Conservation (phyloP, 306 rosid species). For the Quercus alba region DNA sequence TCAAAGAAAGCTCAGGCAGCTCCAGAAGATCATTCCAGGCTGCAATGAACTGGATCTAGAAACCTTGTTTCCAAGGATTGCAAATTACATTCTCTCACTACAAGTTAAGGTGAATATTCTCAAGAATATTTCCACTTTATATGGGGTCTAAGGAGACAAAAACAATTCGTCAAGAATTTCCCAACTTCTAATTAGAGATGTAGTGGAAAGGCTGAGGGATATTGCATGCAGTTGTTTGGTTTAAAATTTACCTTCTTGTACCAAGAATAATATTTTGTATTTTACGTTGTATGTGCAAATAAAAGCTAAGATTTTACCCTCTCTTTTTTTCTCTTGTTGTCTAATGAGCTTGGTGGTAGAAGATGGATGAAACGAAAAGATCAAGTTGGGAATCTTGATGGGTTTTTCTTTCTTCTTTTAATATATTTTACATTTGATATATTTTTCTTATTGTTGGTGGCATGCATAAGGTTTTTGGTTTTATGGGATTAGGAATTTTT, state of each 20-base stretch:
- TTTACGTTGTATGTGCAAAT: neutral
- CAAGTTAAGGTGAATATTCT: constrained; percentile 56
- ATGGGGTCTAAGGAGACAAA: constrained; percentile 41
- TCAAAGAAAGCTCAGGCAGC: constrained; percentile 47
- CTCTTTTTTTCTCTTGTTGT: too few species aligned
- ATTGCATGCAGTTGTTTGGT: neutral
- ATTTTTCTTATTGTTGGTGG: too few species aligned
- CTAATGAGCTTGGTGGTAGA: too few species aligned
- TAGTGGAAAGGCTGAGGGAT: neutral
- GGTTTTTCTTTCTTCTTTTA: too few species aligned
- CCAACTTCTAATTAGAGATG: neutral
- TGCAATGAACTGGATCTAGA: constrained; percentile 36
- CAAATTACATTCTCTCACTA: constrained; percentile 46
- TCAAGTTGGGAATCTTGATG: too few species aligned
- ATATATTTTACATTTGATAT: too few species aligned
- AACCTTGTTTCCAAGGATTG: constrained; percentile 43
- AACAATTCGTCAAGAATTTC: neutral
- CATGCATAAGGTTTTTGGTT: too few species aligned
- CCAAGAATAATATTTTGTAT: neutral
- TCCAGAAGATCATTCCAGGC: constrained; percentile 53
- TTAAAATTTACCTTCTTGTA: neutral
- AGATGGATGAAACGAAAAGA: too few species aligned
- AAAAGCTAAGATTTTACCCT: neutral
- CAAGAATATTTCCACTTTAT: constrained; percentile 51
- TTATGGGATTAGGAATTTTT: too few species aligned